Base-by-base conservation (phyloP, 2,329 filamentous ascomycete genomes). In the Cadophora gregata region DNA sequence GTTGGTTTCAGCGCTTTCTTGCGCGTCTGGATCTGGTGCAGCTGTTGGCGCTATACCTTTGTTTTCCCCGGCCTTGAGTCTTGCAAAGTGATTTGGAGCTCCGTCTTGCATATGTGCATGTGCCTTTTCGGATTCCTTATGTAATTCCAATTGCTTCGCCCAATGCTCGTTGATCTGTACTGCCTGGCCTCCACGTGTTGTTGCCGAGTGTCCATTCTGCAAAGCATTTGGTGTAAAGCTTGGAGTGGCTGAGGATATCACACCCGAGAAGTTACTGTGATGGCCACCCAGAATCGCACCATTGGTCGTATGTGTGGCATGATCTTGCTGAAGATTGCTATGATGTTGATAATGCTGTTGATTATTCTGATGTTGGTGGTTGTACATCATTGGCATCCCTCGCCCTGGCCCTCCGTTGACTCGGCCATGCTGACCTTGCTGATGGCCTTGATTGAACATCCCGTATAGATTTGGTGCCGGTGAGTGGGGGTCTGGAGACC, bases 121-220 rank as follows among this genome's bases (percentile, higher is more conserved):
- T 80, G 83, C 88, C 81, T 82, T 88, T 82, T 86, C 92, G 75
- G 92, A 88, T 69, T 93, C 91, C 71, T 94, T 92, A 70, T 90
- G 90, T 75, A 94, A 81, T 69, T 91, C 89, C 71, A 97, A 80
- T 80, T 99, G 96, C 76, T 96, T 90, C 70, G 90, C 89, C 94
- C 94, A 98, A 79, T 97, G 91, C 73, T 90, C 88, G 70, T 81
- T 88, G 53, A 84, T 79, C 64, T 81, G 83, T 64, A 85, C 85
- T 29, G 79, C 79, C 70, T 86, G 86, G 3, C 80, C 81, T 36
- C 79, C 81, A 59, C 86, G 80, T 21, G 82, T 78, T 59, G 80
- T 81, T 19, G 79, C 77, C 7, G 80, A 75, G 64, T 88, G 85
- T 42, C 87, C 87, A 74, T 89, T 89, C 63, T 87, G 85, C 36